Base-by-base conservation (phyloP, 805 yeast species). In the Starmerella gropengiesseri region DNA sequence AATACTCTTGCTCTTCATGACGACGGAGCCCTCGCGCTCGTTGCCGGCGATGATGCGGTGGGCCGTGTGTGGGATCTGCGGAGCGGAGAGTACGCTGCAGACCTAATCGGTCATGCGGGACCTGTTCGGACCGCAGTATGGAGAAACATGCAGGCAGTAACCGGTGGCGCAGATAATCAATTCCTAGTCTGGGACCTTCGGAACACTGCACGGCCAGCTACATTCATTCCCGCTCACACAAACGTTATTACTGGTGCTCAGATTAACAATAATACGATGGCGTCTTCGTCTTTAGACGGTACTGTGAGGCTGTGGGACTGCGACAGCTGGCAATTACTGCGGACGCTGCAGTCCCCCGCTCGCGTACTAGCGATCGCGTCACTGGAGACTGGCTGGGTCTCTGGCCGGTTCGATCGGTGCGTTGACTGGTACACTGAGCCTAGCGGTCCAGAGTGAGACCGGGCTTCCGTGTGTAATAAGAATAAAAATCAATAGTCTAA, bases 131-230 rank as follows among this genome's bases (percentile, higher is more conserved):
- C 78, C 1, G 56, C 78, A 33, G 84, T 74, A 50, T 89, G 93
- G 81, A 78, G 82, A 60, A 78, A 78, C 39, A 26, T 21, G 18
- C 25, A 27, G 25, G 53, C 85, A 3, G 86, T 86, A 3, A 78
- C 89, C 0, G 96, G 87, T 3, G 77, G 93, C 45, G 89, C 81
- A 0, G 97, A 89, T 61, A 76, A 85, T 23, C 63, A 75, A 2
- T 70, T 85, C 8, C 80, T 81, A 53, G 68, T 87, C 2, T 89
- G 96, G 96, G 98, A 89, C 63, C 40, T 89, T 28, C 67, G 98
- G 34, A 66, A 65, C 43, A 67, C 37, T 4, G 12, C 65, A 6
- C 59, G 68, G 16, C 58, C 57, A 3, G 40, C 55, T 6, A 63
- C 60, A 25, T 63, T 78, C 0, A 72, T 89, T 4, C 77, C 85